Conservation (phyloP, 2,329 filamentous ascomycete species). For the Periconia macrospinosa region DNA sequence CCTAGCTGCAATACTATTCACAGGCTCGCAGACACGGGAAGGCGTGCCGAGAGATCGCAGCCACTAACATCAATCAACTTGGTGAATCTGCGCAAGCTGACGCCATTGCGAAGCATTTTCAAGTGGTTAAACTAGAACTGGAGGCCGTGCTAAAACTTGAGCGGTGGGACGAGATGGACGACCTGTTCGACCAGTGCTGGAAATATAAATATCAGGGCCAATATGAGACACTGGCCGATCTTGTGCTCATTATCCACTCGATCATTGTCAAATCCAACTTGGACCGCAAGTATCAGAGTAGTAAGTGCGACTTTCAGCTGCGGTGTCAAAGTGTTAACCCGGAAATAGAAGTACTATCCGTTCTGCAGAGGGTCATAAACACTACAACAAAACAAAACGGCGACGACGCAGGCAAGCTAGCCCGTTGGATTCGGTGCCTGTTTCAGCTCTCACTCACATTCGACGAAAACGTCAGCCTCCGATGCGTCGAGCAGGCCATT, state of each 20-base stretch:
- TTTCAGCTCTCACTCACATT: constrained; percentile 67
- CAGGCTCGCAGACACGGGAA: constrained; percentile 62
- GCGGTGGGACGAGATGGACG: constrained; percentile 66
- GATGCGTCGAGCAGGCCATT: constrained; percentile 66
- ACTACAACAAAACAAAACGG: constrained; percentile 61
- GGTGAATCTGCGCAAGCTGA: constrained; percentile 54
- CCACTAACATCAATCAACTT: constrained; percentile 41
- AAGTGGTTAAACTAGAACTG: constrained; percentile 75
- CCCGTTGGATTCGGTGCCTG: constrained; percentile 77
- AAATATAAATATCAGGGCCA: constrained; percentile 39
- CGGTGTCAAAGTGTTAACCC: constrained; percentile 9
- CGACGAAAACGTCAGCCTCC: constrained; percentile 59
- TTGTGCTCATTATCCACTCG: constrained; percentile 49
- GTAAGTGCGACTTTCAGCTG: constrained; percentile 15
- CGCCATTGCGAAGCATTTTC: constrained; percentile 63
- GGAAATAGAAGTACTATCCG: constrained; percentile 25
- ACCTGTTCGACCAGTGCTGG: constrained; percentile 57
- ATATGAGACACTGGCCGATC: constrained; percentile 52
- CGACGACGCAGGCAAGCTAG: constrained; percentile 62
- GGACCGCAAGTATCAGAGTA: constrained; percentile 34
- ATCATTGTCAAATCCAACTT: constrained; percentile 32
- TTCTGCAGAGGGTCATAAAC: constrained; percentile 70
- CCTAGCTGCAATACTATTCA: constrained; percentile 64
- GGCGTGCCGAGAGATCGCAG: constrained; percentile 56
- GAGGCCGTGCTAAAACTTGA: constrained; percentile 71